Evolutionary conservation across 2,329 filamentous ascomycete species (phyloP), one percentile per base, ranked within the genome.

Genomic region (Penicillium frequentans): DNA sequence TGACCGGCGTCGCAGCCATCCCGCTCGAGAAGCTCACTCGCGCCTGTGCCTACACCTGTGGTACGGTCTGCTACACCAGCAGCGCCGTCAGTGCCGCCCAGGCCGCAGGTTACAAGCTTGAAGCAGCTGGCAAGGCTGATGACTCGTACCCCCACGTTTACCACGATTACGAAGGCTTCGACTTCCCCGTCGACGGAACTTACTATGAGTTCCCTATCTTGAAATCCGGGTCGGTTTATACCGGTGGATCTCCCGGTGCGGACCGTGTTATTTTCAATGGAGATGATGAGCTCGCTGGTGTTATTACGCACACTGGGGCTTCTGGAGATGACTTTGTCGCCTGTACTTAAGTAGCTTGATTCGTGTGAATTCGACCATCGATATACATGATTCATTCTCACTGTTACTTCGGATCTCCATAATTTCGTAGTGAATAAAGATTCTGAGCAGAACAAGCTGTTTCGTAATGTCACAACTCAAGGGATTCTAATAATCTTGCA

Each of bases 261-360:
- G 87, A 90, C 69, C 84, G 88, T 49, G 84, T 90, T 52, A 73
- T 89, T 31, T 85, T 90, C 75, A 87, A 85, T 68, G 77, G 68
- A 0, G 59, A 73, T 16, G 83, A 86, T 64, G 57, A 81, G 56
- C 79, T 84, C 45, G 87, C 86, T 14, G 87, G 86, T 37, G 77
- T 82, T 27, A 88, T 90, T 60, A 90, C 88, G 0, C 88, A 90
- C 68, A 88, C 85, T 23, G 88, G 88, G 27, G 87, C 88, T 19
- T 84, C 81, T 50, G 86, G 86, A 8, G 86, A 90, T 70, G 78
- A 82, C 73, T 90, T 90, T 73, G 85, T 90, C 55, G 82, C 78
- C n/a, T 90, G 87, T 58, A 51, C 31, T 37, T 65, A 61, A 24
- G 35, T 21, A 24, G 1, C 23, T 24, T 24, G 23, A 24, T 24